A percentile compares a stretch with the other conserved stretches of the same genome.
phyloP scores from a whole-genome alignment of 2,329 filamentous ascomycete genomes.

The Penicillium verrucosum region DNA sequence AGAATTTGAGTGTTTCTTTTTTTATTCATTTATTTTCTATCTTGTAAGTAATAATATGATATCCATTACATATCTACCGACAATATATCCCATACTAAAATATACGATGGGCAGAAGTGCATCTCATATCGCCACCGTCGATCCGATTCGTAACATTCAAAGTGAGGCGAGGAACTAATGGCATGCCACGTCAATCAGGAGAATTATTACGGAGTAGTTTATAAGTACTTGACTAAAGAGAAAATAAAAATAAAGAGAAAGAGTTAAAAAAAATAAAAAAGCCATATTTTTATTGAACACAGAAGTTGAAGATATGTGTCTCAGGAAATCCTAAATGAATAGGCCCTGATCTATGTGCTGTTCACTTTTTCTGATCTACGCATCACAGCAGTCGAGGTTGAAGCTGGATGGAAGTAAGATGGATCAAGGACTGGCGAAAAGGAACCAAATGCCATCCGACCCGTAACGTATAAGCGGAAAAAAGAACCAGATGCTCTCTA shows the following conservation, averaged over 20 bases:
- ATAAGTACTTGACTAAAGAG: not conserved
- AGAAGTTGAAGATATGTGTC: conserved; percentile 20
- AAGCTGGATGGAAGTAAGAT: conserved; percentile 16
- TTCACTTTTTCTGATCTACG: conserved; percentile 28
- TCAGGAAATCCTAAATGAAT: conserved; percentile 11
- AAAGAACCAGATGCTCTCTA: conserved; percentile 2
- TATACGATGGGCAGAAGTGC: conserved; percentile 2
- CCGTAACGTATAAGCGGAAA: conserved; percentile 20
- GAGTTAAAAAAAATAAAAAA: conserved; percentile 2
- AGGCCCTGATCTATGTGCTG: conserved; percentile 21
- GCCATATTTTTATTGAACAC: conserved; percentile 18
- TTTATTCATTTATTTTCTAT: no score
- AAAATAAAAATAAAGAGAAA: not conserved
- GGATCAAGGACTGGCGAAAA: conserved; percentile 28
- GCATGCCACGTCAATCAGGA: not conserved
- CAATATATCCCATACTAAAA: not conserved
- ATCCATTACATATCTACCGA: no score
- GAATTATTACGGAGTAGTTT: no score
- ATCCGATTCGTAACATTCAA: not conserved
- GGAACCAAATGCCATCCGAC: conserved; percentile 31
- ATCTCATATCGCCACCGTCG: not conserved
- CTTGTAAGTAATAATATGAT: not conserved
- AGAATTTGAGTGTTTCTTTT: not conserved
- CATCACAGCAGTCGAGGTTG: conserved; percentile 21
- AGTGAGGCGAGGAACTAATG: conserved; percentile 3